These are phyloP conservation scores for Globisporangium perplexum DNA, from an alignment of 352 stramenopile genomes.

Conservation along the genomic window DNA sequence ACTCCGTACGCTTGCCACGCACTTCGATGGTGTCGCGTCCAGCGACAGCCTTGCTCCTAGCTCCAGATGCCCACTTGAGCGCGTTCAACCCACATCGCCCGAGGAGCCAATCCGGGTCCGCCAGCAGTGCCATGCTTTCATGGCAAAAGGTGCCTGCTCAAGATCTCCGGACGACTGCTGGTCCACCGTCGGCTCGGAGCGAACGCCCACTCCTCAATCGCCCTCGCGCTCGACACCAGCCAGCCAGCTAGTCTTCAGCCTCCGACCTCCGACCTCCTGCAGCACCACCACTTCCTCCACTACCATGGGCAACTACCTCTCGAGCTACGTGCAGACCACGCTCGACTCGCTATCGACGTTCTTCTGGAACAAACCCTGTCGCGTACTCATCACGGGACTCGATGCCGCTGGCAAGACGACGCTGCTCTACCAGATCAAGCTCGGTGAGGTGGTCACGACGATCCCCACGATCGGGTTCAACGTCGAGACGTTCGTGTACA, in stretches of 20 bases:
- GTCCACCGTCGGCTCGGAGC: too few species aligned
- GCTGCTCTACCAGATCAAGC: conserved; percentile 89
- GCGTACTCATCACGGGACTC: conserved; percentile 89
- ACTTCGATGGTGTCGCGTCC: too few species aligned
- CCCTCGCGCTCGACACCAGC: not conserved
- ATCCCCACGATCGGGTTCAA: conserved; percentile 86
- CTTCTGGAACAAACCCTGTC: conserved; percentile 28
- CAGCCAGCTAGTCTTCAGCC: too few species aligned
- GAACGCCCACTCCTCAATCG: not conserved
- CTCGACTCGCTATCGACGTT: conserved; percentile 18
- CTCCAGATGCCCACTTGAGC: too few species aligned
- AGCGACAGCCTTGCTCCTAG: too few species aligned
- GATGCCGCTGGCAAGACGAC: conserved; percentile 97
- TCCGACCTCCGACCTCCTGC: not conserved
- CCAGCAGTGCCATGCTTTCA: too few species aligned
- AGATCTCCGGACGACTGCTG: too few species aligned
- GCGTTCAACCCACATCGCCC: too few species aligned
- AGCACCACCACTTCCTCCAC: not conserved
- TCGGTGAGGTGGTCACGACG: conserved; percentile 61
- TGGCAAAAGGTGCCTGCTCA: too few species aligned
- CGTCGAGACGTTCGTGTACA: conserved; percentile 70
- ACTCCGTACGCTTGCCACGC: too few species aligned
- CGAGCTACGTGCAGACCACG: conserved; percentile 25
- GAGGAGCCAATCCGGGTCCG: too few species aligned
- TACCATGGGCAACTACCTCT: conserved; percentile 46